Evolutionary conservation across 179 eudicot genomes (phyloP).

Genomic region (Spergularia azorica): DNA sequence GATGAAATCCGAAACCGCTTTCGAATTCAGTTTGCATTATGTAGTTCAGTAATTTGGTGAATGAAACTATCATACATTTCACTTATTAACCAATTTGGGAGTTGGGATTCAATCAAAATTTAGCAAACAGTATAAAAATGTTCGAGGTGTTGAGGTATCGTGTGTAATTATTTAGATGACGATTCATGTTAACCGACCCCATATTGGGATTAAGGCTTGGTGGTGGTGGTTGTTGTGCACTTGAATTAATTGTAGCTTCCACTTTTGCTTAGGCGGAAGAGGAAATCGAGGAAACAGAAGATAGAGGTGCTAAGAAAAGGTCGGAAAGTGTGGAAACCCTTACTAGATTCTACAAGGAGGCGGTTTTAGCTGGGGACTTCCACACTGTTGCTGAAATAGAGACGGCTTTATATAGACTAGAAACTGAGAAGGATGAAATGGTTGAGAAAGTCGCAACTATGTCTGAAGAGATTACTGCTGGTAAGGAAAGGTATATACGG

Average conservation of each 20-base stretch:
- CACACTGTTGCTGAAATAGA: conserved; percentile 60
- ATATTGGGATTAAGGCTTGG: neutral
- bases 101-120: no score
- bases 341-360: conserved; percentile 66
- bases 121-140: no score
- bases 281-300: conserved; percentile 32
- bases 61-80: no score
- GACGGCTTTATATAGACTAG: conserved; percentile 44
- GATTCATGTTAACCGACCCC: no score
- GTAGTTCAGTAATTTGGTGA: no score
- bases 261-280: conserved; percentile 37
- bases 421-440: conserved; percentile 64
- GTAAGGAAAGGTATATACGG: conserved; percentile 71
- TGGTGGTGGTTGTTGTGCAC: neutral
- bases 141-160: no score
- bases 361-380: conserved; percentile 60
- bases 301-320: conserved; percentile 27
- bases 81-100: no score
- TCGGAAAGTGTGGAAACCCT: conserved; percentile 49
- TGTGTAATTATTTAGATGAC: no score
- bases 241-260: neutral
- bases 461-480: conserved; percentile 61
- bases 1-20: neutral
- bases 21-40: neutral
- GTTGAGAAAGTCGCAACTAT: conserved; percentile 45